Base-by-base conservation (phyloP, 2,329 filamentous ascomycete genomes). In the Pestalotiopsis sp. region DNA sequence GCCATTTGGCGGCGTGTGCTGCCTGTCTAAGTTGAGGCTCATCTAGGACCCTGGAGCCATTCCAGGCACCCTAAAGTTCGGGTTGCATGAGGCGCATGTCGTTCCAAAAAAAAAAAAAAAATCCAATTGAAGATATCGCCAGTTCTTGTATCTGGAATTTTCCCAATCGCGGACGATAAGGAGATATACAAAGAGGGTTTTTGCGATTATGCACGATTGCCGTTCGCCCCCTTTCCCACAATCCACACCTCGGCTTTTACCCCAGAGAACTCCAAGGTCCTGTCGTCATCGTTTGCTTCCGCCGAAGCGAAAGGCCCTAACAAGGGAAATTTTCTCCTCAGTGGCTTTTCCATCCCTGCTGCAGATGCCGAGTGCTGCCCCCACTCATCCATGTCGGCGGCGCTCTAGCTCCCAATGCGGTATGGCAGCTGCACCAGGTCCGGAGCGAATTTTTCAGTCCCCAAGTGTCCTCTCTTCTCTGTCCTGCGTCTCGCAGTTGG, bases 361-460 rank as follows among this genome's bases (percentile, higher is more conserved):
- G 57, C 65, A 67, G 65, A 20, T 69, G 67, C 67, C 64, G 67
- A 62, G 45, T 20, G 45, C 9, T 52, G 17, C 65, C 52, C 65
- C 68, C 68, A 60, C 62, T 52, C 60, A 41, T 36, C 56, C 57
- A 61, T 39, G 25, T 49, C 27, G 13, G 12, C 38, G 61, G 45
- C 20, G 31, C 52, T 52, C 52, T 49, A 58, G 27, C n/a, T 13
- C 65, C 56, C 6, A 25, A 60, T 31, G 4, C 9, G 65, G 65
- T 36, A 14, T 67, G 58, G 56, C 20, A 9, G n/a, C 38, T 49
- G 57, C 56, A 38, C 14, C 41, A 62, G 68, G 61, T 66, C 68
- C 68, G 66, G 57, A 58, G 62, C 65, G 59, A 36, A 4, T 59
- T 59, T 59, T 27, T 12, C 4, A 23, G 23, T 45, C 13, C 1